Conservation (phyloP, 345 rosid species). For the Acer negundo region DNA sequence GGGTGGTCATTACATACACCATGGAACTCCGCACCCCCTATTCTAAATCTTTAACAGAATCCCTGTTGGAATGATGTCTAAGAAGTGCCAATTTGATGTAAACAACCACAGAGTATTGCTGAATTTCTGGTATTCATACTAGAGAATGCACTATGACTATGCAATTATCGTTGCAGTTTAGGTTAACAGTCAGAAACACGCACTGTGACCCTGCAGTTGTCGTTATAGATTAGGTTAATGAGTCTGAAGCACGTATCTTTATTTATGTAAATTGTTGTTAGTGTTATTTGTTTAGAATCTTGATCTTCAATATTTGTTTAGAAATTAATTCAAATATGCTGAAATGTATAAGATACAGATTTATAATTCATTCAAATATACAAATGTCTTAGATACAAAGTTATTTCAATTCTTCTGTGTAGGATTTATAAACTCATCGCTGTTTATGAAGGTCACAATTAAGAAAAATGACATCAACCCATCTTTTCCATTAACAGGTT, state of each 20-base stretch:
- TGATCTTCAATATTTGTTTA: not conserved
- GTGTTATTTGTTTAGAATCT: too few relatives aligned
- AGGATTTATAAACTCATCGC: too few relatives aligned
- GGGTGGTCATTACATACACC: constrained; percentile 65
- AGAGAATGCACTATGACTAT: too few relatives aligned
- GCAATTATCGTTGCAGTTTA: not conserved
- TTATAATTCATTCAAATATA: too few relatives aligned
- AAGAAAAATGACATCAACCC: too few relatives aligned
- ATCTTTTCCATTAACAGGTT: too few relatives aligned
- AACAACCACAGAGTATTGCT: not conserved
- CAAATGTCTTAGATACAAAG: constrained; percentile 55
- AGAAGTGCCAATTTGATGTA: too few relatives aligned
- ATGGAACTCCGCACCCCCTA: constrained; percentile 60
- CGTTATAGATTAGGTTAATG: too few relatives aligned
- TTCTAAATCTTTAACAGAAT: constrained; percentile 55
- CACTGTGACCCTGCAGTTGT: too few relatives aligned
- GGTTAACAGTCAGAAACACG: not conserved
- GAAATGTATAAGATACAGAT: too few relatives aligned
- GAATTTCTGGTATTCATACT: not conserved
- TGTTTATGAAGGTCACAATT: too few relatives aligned
- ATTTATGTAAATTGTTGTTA: too few relatives aligned
- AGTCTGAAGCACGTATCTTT: not conserved
- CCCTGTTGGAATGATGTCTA: constrained; percentile 59
- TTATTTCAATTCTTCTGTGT: constrained; percentile 43
- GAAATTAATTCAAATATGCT: not conserved